Evolutionary conservation across 495 filamentous ascomycete species (phyloP), one percentile per base, ranked within the genome.

Genomic region (Gamarada debralockiae): DNA sequence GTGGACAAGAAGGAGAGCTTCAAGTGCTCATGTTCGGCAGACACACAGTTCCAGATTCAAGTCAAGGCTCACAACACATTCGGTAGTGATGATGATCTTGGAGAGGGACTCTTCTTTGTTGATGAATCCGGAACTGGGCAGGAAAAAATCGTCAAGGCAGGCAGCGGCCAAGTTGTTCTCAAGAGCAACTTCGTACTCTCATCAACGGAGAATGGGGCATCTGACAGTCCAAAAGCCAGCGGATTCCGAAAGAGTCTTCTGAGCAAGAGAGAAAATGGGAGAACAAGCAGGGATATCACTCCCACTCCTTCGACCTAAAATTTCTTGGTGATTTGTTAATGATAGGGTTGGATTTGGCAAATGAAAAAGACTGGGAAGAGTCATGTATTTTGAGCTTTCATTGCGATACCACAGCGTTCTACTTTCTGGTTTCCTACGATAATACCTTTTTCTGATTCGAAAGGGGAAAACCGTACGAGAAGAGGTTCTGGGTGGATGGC

Each of bases 91-190:
- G 81, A 86, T 39, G 75, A 82, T 24, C 74, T 97, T 9, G 93
- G 93, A 38, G 91, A 97, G 59, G 78, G 75, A 0, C 57, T 85
- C n/a, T 95, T 96, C 73, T 92, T 95, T 62, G 84, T 98, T 13
- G 88, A 88, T 50, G 92, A 98, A 61, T 84, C 85, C 50, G 83
- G 84, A 14, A 70, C 73, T 2, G 83, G 83, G 17, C 75, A 79
- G 34, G 90, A 96, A 58, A 95, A 92, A 75, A 60, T 75, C 13
- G 70, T 98, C 25, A 72, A 67, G 15, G 80, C 87, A 47, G 91
- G 91, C 12, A 71, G 66, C 18, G 88, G 90, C 9, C 76, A 65
- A 1, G 84, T 93, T 14, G 71, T 76, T 1, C 67, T 95, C 44
- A 83, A 78, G 65, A 90, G 82, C 47, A 77, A 72, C 52, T 95